Conservation (phyloP, 345 rosid species). For the Rhizophora mangle region DNA sequence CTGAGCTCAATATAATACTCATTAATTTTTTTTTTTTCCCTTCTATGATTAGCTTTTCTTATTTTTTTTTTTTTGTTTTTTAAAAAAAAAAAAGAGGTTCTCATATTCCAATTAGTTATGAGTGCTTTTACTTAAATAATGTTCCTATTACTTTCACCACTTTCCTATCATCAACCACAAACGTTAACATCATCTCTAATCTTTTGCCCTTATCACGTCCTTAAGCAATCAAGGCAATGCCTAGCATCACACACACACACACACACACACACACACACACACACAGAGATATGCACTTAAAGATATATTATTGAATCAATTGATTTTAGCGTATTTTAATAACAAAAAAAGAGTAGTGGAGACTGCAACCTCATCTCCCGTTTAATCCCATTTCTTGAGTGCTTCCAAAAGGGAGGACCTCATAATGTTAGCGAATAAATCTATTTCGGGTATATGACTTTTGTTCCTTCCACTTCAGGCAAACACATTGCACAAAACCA, state of each 20-base stretch:
- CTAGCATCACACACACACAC: background rate
- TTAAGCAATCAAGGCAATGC: background rate
- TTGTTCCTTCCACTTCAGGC: background rate
- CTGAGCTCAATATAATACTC: background rate
- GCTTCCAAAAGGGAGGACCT: background rate
- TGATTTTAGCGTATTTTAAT: background rate
- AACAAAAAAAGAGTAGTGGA: background rate
- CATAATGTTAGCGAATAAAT: background rate
- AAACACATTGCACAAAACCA: background rate
- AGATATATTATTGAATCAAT: background rate
- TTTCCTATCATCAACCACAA: background rate
- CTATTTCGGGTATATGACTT: background rate
- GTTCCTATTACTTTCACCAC: background rate
- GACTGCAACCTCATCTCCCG: background rate
- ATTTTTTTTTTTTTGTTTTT: background rate
- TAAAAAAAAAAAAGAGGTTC: too few relatives aligned
- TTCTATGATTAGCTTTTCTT: background rate
- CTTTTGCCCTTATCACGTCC: background rate
- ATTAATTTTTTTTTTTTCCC: background rate
- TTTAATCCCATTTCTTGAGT: background rate
- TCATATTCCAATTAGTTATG: background rate
- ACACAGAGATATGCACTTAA: background rate
- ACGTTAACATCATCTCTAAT: background rate
- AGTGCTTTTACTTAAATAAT: background rate
- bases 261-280: too few relatives aligned